These are phyloP conservation scores for Gentiana macrophylla DNA, from an alignment of 257 asterid species.

Conservation along the genomic window DNA sequence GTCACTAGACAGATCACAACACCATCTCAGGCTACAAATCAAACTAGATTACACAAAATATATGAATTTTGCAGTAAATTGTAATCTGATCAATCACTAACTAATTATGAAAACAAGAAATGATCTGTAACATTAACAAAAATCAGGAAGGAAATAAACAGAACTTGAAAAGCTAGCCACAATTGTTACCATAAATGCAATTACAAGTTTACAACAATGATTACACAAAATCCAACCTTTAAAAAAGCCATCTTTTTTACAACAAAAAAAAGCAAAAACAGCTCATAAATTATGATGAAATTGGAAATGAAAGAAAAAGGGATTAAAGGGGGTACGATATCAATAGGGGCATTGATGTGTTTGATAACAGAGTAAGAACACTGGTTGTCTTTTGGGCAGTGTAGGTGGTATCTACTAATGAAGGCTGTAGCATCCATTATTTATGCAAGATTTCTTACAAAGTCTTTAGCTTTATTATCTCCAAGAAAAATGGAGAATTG, in stretches of 20 bases:
- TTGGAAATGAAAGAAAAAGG: not conserved
- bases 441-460: constrained; percentile 3
- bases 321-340: constrained; percentile 40
- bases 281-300: not conserved
- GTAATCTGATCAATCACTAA: no score
- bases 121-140: no score
- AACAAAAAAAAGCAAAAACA: not conserved
- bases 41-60: no score
- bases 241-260: not conserved
- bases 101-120: no score
- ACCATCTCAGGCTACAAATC: no score
- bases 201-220: no score
- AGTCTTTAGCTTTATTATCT: not conserved
- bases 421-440: constrained; percentile 45
- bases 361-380: constrained; percentile 66
- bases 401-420: constrained; percentile 29
- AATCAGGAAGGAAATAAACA: no score
- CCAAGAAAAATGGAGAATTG: not conserved
- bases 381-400: constrained; percentile 35
- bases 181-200: no score
- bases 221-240: no score
- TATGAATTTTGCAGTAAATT: no score
- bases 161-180: no score
- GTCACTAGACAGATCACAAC: no score
- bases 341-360: constrained; percentile 86